A percentile compares a stretch with the other conserved stretches of the same genome.
These are phyloP conservation scores for Dactylorhiza incarnata DNA, from an alignment of 106 monocot genomes.

Conservation along the genomic window DNA sequence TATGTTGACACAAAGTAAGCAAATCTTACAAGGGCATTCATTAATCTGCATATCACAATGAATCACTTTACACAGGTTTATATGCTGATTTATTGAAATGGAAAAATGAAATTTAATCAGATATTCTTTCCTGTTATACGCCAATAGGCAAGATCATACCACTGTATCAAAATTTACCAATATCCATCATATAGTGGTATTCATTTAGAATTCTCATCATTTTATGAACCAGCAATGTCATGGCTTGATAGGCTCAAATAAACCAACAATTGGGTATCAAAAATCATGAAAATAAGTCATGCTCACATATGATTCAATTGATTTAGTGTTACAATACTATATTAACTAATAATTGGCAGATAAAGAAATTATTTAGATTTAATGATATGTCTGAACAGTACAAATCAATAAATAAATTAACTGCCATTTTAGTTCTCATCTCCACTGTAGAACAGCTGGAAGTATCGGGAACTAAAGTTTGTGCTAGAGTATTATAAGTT, in stretches of 20 bases:
- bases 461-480: neutral
- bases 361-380: neutral
- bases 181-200: neutral
- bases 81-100: too few relatives aligned
- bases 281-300: neutral
- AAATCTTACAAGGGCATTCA: too few relatives aligned
- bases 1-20: too few relatives aligned
- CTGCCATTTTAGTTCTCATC: neutral
- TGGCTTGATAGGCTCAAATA: neutral
- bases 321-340: neutral
- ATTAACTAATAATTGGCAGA: neutral
- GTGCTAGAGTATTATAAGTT: neutral
- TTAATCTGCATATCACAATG: too few relatives aligned
- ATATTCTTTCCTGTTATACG: too few relatives aligned
- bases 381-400: neutral
- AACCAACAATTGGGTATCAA: neutral
- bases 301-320: neutral
- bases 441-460: neutral
- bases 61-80: too few relatives aligned
- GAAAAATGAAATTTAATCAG: too few relatives aligned
- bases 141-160: too few relatives aligned
- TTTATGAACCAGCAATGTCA: neutral
- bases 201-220: neutral
- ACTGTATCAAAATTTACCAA: neutral
- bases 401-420: neutral